Evolutionary conservation across 306 rosid genomes (phyloP), one percentile per base, ranked within the genome.

Genomic region (Hippophae tibetana): DNA sequence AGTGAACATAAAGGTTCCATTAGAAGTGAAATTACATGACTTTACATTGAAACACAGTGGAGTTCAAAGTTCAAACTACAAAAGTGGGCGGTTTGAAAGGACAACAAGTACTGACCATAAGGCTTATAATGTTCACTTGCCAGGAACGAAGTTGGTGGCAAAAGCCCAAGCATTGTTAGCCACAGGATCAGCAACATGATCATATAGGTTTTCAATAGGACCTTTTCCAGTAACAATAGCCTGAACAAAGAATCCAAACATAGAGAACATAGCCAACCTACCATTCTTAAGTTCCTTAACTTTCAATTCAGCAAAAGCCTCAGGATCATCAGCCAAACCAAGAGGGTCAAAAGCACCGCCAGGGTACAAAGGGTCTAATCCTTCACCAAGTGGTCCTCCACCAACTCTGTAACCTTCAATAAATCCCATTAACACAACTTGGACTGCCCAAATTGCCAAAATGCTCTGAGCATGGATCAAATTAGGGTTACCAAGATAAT

Each of bases 341-440:
- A 90, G 95, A 43, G 96, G 96, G 82, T 92, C 96, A 54, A 92
- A 92, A 8, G 95, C 82, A 7, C 98, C 98, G 6, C 98, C 98
- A 0, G 98, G 96, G 86, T 92, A 92, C 61, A 92, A 56, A 47
- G 98, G 96, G 80, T 92, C 98, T 1, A 92, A 79, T 26, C 96
- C 98, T 69, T 92, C 96, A 9, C 98, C 98, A 42, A 92, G 98
- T 3, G 98, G 98, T 43, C 95, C 98, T 47, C 98, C 98, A 10
- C 98, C 96, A 66, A 92, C 69, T 11, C 98, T 72, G 88, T 92
- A 92, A 1, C 98, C 95, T 71, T 92, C 96, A 13, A 92, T 71
- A 9, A 92, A 83, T 3, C 98, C 95, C 98, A 92, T 92, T 6
- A 92, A 84, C 68, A 92, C 96, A 73, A 92, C 98, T 78, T 92